A percentile compares a stretch with the other conserved stretches of the same genome.
Evolutionary conservation across 2,329 filamentous ascomycete genomes (phyloP).

Genomic region (Fusarium stilboides): DNA sequence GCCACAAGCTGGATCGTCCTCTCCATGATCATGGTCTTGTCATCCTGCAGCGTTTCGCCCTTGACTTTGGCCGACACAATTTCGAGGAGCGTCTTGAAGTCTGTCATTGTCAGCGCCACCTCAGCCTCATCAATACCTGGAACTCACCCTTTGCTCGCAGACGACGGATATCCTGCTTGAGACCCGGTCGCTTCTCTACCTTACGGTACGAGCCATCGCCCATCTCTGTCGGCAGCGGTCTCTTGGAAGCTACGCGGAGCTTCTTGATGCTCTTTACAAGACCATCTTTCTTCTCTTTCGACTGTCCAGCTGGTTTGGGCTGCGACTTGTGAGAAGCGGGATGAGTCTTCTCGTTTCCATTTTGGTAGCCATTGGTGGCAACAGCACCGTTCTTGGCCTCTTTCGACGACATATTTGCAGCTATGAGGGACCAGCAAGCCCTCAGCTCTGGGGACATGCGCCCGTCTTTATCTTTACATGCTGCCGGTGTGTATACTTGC

Average conservation of each 20-base stretch:
- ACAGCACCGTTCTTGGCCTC: conserved; percentile 46
- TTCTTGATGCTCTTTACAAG: conserved; percentile 51
- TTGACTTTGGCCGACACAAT: conserved; percentile 75
- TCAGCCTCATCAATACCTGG: neutral
- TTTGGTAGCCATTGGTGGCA: conserved; percentile 43
- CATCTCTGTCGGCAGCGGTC: conserved; percentile 74
- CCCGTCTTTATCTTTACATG: conserved; percentile 22
- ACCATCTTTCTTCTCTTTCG: conserved; percentile 46
- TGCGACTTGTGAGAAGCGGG: conserved; percentile 16
- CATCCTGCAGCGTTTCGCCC: conserved; percentile 75
- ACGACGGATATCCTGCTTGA: conserved; percentile 45
- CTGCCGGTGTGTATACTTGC: neutral
- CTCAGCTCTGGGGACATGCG: conserved; percentile 7
- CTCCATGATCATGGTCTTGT: conserved; percentile 85
- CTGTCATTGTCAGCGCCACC: conserved; percentile 55
- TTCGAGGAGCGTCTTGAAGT: conserved; percentile 74
- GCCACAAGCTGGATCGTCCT: conserved; percentile 79
- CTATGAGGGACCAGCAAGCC: neutral
- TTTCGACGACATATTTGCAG: conserved; percentile 43
- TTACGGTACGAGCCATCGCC: conserved; percentile 73
- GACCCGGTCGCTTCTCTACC: conserved; percentile 61
- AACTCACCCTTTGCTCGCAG: conserved; percentile 40
- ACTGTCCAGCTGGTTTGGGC: conserved; percentile 8
- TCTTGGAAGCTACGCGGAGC: conserved; percentile 64
- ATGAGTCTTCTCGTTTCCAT: conserved; percentile 29